A percentile compares a stretch with the other conserved stretches of the same genome.
Evolutionary conservation across 1,284 basidiomycete species (phyloP).

Genomic region (Kwoniella shivajii): DNA sequence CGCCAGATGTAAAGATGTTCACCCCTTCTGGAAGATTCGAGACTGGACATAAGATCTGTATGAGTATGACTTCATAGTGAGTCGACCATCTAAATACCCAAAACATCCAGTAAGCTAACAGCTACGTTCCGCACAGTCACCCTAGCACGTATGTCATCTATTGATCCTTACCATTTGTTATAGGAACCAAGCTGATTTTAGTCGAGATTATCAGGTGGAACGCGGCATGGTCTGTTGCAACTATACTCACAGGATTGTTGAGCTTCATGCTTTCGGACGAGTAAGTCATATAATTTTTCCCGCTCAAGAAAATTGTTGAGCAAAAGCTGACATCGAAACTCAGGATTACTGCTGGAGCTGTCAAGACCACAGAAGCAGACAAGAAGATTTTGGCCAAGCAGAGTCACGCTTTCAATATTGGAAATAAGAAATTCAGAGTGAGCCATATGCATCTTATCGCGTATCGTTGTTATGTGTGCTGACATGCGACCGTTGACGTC

Average conservation of each 20-base stretch:
- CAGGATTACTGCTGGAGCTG: slow-evolving; percentile 85
- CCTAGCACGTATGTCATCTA: slow-evolving; percentile 46
- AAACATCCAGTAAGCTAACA: not conserved
- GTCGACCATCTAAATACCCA: slow-evolving; percentile 47
- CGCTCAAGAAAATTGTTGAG: not conserved
- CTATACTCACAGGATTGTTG: slow-evolving; percentile 85
- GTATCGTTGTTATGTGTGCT: not conserved
- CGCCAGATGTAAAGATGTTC: slow-evolving; percentile 96
- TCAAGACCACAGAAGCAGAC: slow-evolving; percentile 76
- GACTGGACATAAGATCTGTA: slow-evolving; percentile 91
- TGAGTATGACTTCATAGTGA: slow-evolving; percentile 92
- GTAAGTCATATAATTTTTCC: slow-evolving; percentile 30
- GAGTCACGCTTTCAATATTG: slow-evolving; percentile 83
- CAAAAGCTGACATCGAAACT: not conserved
- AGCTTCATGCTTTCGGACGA: slow-evolving; percentile 97
- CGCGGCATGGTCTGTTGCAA: slow-evolving; percentile 53
- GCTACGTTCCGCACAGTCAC: slow-evolving; percentile 30
- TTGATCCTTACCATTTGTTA: not conserved
- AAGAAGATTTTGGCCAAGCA: slow-evolving; percentile 74
- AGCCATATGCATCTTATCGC: slow-evolving; percentile 8
- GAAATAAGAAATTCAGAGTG: slow-evolving; percentile 71
- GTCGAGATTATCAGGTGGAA: slow-evolving; percentile 44
- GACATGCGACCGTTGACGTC: not conserved
- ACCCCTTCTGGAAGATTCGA: slow-evolving; percentile 93
- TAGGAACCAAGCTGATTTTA: not conserved